Conservation (phyloP, 306 rosid species). For the Fagus sylvatica region DNA sequence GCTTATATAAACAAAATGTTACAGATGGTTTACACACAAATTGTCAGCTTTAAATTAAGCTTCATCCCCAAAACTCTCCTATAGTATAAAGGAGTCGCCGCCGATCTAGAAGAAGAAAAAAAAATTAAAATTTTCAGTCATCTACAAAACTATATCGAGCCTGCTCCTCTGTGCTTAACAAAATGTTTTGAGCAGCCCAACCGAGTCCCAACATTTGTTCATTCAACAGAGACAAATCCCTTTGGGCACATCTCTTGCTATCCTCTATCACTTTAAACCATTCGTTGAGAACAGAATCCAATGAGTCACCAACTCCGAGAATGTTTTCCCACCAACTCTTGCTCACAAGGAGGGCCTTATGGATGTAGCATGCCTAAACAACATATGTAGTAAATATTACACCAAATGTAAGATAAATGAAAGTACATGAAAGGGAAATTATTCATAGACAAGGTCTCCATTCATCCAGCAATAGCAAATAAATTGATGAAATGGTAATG, state of each 20-base stretch:
- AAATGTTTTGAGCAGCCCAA: constrained; percentile 69
- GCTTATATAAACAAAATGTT: too few relatives aligned
- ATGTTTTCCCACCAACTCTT: constrained; percentile 36
- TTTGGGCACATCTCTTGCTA: constrained; percentile 54
- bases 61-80: constrained; percentile 27
- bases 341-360: constrained; percentile 43
- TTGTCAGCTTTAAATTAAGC: background rate
- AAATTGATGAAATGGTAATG: constrained; percentile 6
- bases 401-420: too few relatives aligned
- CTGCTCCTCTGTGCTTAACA: constrained; percentile 60
- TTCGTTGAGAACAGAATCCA: constrained; percentile 42
- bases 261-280: constrained; percentile 64
- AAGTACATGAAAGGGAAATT: too few relatives aligned
- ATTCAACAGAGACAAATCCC: constrained; percentile 41
- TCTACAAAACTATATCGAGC: constrained; percentile 58
- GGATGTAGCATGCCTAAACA: constrained; percentile 70
- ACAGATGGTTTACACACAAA: too few relatives aligned
- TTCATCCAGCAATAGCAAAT: background rate
- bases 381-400: too few relatives aligned
- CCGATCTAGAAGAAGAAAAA: background rate
- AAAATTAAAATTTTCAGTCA: constrained; percentile 37
- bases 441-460: background rate
- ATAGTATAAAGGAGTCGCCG: constrained; percentile 12
- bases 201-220: constrained; percentile 59
- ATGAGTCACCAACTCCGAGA: constrained; percentile 26